Evolutionary conservation across 208 protist species (phyloP).

Genomic region (Acanthamoeba royreba): DNA sequence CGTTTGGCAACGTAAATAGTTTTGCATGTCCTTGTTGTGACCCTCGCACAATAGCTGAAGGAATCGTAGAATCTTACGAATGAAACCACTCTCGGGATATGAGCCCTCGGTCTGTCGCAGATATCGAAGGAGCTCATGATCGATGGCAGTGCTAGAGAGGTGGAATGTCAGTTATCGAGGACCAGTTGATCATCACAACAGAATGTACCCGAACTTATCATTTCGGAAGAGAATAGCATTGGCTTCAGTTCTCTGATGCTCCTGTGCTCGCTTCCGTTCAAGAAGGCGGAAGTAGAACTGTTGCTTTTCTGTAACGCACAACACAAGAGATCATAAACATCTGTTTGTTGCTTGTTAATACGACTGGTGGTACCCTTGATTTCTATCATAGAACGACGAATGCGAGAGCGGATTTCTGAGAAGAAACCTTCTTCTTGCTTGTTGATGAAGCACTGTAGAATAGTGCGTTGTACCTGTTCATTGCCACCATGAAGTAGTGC

Average conservation of each 20-base stretch:
- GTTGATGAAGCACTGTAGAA: not conserved
- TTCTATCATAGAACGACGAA: not conserved
- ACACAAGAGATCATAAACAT: not conserved
- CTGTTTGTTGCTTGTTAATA: not conserved
- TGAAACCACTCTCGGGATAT: constrained; percentile 26
- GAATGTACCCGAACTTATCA: not conserved
- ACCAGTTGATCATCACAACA: too few species aligned
- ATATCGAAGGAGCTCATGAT: not conserved
- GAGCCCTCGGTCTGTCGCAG: not conserved
- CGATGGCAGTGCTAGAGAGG: not conserved
- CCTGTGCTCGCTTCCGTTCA: not conserved
- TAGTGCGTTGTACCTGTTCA: not conserved
- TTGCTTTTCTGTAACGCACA: not conserved
- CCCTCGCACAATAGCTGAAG: constrained; percentile 40
- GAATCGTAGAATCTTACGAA: constrained; percentile 29
- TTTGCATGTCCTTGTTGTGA: constrained; percentile 25
- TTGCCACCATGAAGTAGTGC: constrained; percentile 13
- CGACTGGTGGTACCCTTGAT: not conserved
- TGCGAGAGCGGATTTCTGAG: not conserved
- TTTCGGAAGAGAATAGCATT: not conserved
- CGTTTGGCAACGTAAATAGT: not conserved
- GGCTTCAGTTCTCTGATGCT: not conserved
- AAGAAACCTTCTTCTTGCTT: not conserved
- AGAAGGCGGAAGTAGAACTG: not conserved
- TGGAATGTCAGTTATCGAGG: too few species aligned